Evolutionary conservation across 345 rosid species (phyloP), one percentile per base, ranked within the genome.

Genomic region (Physaria fendleri): DNA sequence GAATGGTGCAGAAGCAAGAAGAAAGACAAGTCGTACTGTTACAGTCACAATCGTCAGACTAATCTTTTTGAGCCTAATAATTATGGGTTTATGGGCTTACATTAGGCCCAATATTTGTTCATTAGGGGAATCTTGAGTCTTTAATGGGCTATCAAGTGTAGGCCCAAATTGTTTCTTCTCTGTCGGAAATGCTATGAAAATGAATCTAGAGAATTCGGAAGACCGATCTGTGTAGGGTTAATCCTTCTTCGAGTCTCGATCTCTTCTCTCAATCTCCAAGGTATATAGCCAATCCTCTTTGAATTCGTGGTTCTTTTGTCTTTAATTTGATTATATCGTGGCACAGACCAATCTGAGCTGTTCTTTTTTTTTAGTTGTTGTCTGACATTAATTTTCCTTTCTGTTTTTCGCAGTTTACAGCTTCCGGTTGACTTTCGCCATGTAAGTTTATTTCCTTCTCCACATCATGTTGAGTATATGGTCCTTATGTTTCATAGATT

Each of bases 341-440:
- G 20, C 9, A 46, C 24, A 17, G 56, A 14, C 28, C 27, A 33
- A n/a, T 49, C 46, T 27, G 11, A 37, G 39, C 17, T 42, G 37
- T 32, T 32, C 11, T 30, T 30, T n/a, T n/a, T n/a, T n/a, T n/a
- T n/a, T n/a, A n/a, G 1, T 40, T 21, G 11, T 48, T 23, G n/a
- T 52, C 49, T 68, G 42, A 59, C 34, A 34, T 14, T 24, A 6
- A 10, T 33, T 32, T 24, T 4, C 58, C 12, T 25, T 0, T 59
- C 12, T 59, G 32, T 50, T 24, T 59, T 42, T 59, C 20, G 62
- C 66, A 59, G 73, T 5, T 5, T 20, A 7, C 27, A 60, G 34
- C 67, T 35, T 20, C 66, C 54, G 4, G 43, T 68, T 68, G 67
- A 59, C 73, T 60, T 68, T 60, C 42, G 28, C 47, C 61, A 68